Evolutionary conservation across 176 grass and related monocot species (phyloP), one percentile per base, ranked within the genome.

Genomic region (Tillandsia fasciculata): DNA sequence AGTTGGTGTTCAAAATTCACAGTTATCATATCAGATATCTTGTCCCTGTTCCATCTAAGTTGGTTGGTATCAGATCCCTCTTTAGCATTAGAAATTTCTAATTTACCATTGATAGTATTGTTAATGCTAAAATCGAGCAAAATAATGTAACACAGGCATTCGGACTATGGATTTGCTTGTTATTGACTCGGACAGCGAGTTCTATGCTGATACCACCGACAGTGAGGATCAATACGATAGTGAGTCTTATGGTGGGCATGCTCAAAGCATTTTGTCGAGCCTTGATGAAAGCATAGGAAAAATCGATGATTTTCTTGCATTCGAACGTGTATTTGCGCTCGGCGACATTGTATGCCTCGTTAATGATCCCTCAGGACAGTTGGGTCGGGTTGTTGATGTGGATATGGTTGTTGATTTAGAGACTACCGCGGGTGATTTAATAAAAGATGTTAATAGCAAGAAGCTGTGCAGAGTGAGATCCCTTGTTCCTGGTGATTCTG

Each of bases 241-340:
- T 68, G 84, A 93, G 51, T 82, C 73, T 3, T 96, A 88, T 70
- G 70, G 78, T 0, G 77, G 81, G 29, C 89, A 82, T 76, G 84
- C 86, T 11, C 79, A 90, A 56, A 83, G 65, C 63, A 92, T 97
- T 61, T 74, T 99, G 64, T 87, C 89, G 61, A 85, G 80, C 51
- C 82, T 99, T 58, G 94, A 93, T 14, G 89, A 90, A 74, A 93
- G 86, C 77, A 92, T 99, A 24, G 76, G 47, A 48, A 99, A 93
- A 74, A 90, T 99, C 26, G 89, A 99, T 75, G 79, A 90, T 74
- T 93, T 93, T 76, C 80, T 99, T 76, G 82, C 80, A 71, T 93
- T 93, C 58, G 87, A 99, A 72, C 90, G 90, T 58, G 82, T 77
- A 0, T 99, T 90, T 81, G 76, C 80, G 15, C 89, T 87, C 69